These are phyloP conservation scores for Lachancea quebecensis DNA, from an alignment of 805 yeast species.

Conservation along the genomic window DNA sequence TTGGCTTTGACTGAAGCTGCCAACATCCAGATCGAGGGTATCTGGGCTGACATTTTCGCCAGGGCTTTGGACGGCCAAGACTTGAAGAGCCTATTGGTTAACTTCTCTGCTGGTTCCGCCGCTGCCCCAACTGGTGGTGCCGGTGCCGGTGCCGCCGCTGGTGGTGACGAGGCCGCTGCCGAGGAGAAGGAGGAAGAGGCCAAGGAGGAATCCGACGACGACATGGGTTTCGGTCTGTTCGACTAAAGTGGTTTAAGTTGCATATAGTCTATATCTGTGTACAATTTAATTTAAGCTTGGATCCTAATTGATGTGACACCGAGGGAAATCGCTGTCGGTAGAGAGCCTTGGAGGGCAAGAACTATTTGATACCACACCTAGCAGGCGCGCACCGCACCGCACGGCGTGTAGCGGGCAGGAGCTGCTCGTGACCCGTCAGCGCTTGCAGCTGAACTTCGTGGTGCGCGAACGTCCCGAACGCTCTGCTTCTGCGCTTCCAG, in stretches of 20 bases:
- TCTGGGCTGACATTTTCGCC: constrained; percentile 79
- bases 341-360: too few species aligned
- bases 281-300: constrained; percentile 8
- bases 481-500: not conserved
- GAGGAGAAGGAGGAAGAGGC: constrained; percentile 53
- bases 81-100: constrained; percentile 59
- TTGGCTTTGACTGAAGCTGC: constrained; percentile 68
- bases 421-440: too few species aligned
- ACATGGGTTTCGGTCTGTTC: constrained; percentile 89
- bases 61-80: constrained; percentile 77
- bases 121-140: constrained; percentile 38
- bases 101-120: constrained; percentile 47
- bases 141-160: constrained; percentile 41
- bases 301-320: not conserved
- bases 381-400: too few species aligned
- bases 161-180: constrained; percentile 46
- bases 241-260: constrained; percentile 43
- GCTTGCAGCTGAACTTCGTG: too few species aligned
- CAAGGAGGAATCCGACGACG: constrained; percentile 74
- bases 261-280: constrained; percentile 4
- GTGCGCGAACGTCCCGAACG: not conserved
- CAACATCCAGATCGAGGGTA: constrained; percentile 63
- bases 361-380: too few species aligned
- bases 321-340: not conserved
- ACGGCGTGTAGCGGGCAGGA: too few species aligned